Evolutionary conservation across 108 stramenopile species (phyloP).

Genomic region (Cyclotella atomus): DNA sequence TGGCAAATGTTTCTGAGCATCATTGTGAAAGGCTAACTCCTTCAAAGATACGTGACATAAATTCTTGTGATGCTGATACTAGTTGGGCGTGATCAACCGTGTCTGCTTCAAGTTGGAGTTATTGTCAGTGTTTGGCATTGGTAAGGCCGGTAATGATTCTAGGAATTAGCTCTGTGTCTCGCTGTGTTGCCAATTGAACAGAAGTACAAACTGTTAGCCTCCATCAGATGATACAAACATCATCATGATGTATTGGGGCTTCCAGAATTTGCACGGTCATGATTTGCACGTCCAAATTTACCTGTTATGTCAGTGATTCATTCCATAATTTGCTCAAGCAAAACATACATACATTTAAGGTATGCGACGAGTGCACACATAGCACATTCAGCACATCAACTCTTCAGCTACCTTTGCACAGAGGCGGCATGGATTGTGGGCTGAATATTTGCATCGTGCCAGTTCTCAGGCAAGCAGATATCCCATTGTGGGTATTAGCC

Average conservation of each 20-base stretch:
- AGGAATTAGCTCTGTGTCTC: slow-evolving; percentile 55
- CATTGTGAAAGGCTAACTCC: slow-evolving; percentile 61
- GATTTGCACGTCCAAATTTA: too few species aligned
- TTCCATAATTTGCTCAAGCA: too few species aligned
- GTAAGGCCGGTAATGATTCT: slow-evolving; percentile 60
- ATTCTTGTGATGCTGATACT: slow-evolving; percentile 63
- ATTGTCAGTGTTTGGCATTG: not conserved
- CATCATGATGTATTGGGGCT: too few species aligned
- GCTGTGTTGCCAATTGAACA: too few species aligned
- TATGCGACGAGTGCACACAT: too few species aligned
- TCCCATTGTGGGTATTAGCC: not conserved
- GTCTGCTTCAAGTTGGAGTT: slow-evolving; percentile 1
- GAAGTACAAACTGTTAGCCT: not conserved
- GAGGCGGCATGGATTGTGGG: not conserved
- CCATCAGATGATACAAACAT: not conserved
- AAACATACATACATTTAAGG: too few species aligned
- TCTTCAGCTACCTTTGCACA: too few species aligned
- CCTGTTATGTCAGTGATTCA: too few species aligned
- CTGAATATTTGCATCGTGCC: not conserved
- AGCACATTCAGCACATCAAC: too few species aligned
- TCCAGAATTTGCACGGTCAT: too few species aligned
- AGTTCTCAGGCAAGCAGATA: not conserved
- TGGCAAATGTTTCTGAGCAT: slow-evolving; percentile 57
- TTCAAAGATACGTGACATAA: slow-evolving; percentile 78
- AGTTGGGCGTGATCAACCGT: slow-evolving; percentile 60